phyloP scores from a whole-genome alignment of 192 early-diverging fungal genomes.

The Ambispora gerdemannii region DNA sequence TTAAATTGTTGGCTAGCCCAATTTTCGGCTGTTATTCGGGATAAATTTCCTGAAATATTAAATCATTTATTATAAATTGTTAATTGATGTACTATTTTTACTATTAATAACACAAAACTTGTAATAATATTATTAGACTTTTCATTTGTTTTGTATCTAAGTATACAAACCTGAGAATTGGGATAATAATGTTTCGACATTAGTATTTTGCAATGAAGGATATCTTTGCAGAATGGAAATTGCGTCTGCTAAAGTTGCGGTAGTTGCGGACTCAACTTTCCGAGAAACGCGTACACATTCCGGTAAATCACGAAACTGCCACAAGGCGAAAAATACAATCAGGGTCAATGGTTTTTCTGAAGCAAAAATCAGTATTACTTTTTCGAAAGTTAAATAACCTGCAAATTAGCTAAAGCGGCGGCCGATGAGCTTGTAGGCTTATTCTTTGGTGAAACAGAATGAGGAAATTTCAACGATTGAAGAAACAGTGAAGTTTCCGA shows the following conservation, averaged over 20 bases:
- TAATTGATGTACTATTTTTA: not conserved
- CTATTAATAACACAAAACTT: not conserved
- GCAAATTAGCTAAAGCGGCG: not conserved
- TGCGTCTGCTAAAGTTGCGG: not conserved
- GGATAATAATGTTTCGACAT: not conserved
- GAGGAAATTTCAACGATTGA: conserved; percentile 27
- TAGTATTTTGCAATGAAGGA: conserved; percentile 1
- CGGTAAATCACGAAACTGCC: conserved; percentile 6
- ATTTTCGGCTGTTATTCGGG: not conserved
- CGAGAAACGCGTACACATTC: conserved; percentile 6
- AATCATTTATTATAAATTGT: not conserved
- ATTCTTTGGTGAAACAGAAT: conserved; percentile 25
- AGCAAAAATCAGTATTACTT: not conserved
- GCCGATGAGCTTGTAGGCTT: not conserved
- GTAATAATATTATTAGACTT: too few species aligned
- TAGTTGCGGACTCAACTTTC: conserved; percentile 5
- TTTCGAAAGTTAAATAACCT: conserved; percentile 15
- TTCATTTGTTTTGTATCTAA: too few species aligned
- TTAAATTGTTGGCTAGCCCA: not conserved
- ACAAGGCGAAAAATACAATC: not conserved
- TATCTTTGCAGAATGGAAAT: not conserved
- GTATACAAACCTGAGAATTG: conserved; percentile 17
- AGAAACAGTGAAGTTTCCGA: conserved; percentile 27
- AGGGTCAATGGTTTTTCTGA: not conserved
- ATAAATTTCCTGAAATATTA: not conserved